Base-by-base conservation (phyloP, 2,329 filamentous ascomycete species). In the Camillea tinctor region DNA sequence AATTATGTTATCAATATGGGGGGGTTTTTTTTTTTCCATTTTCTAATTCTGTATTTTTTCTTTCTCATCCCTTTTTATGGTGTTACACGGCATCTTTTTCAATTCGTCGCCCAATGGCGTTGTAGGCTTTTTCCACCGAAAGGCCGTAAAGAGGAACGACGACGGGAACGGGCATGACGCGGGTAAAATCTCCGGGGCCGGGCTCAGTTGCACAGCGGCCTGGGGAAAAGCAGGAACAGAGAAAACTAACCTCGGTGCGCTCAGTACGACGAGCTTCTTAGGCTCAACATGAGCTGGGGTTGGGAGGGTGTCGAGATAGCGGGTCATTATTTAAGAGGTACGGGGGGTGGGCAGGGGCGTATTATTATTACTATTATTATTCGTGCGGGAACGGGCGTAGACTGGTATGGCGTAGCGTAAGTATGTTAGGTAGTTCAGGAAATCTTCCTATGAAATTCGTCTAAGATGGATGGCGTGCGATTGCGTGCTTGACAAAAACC, bases 211-310 rank as follows among this genome's bases (percentile, higher is more conserved):
- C 13, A 21, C 17, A 24, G 19, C n/a, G n/a, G n/a, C n/a, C n/a
- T n/a, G n/a, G n/a, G n/a, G n/a, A n/a, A n/a, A n/a, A n/a, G n/a
- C n/a, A n/a, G n/a, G n/a, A n/a, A n/a, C n/a, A n/a, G 13, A 21
- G 20, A 6, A 2, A 30, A 49, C 71, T 57, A 60, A 76, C 75
- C 76, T 72, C n/a, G 73, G 71, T n/a, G 71, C 71, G 52, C 74
- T 77, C 24, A 75, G 64, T 19, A 77, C 71, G 50, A 78, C 69
- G 9, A 77, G 58, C 59, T 75, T 76, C 64, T 73, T 74, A 21
- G 70, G 69, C 54, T 66, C 58, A 5, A 72, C 68, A 49, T 69
- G 62, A 20, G 66, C 60, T 11, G 74, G 75, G 9, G 64, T 64
- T 8, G 74, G 73, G n/a, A 77, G 36, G 26, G 59, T 64, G 53